Evolutionary conservation across 306 rosid genomes (phyloP), one percentile per base, ranked within the genome.

Genomic region (Quercus alba): DNA sequence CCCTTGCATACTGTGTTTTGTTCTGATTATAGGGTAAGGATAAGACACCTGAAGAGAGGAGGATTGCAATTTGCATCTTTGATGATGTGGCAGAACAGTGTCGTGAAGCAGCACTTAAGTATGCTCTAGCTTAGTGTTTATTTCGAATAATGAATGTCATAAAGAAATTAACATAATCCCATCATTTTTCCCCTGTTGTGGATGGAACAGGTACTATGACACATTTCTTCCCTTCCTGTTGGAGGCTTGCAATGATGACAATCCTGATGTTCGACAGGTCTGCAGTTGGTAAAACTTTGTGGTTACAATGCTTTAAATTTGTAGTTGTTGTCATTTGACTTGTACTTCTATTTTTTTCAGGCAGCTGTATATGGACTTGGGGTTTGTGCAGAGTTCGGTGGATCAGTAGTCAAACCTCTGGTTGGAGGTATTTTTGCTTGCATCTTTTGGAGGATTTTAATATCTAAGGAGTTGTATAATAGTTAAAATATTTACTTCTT

Each of bases 31-130:
- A 93, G 99, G 99, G 97, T 31, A 96, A 90, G 89, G 99, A 96
- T 82, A 96, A 93, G 87, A 85, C 99, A 46, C 91, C 97, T 23
- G 99, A 91, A 87, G 99, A 96, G 91, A 89, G 99, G 75, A 91
- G 99, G 84, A 93, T 93, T 56, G 99, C 99, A 61, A 93, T 96
- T 75, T 96, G 99, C 90, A 96, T 96, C 81, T 96, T 96, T 82
- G 99, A 96, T 84, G 99, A 96, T 80, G 88, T 96, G 79, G 99
- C 93, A 8, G 99, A 96, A 84, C 99, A 96, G 84, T 96, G 99
- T 55, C 98, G 90, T 78, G 99, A 96, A 88, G 92, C 97, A 49
- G 99, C 98, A 62, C 68, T 96, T 19, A 93, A 92, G 99, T 93
- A 87, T 82, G 83, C 74, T 75, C 74, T 17, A 51, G 69, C 11